phyloP scores from a whole-genome alignment of 2,329 filamentous ascomycete genomes.

The Fusarium subglutinans region DNA sequence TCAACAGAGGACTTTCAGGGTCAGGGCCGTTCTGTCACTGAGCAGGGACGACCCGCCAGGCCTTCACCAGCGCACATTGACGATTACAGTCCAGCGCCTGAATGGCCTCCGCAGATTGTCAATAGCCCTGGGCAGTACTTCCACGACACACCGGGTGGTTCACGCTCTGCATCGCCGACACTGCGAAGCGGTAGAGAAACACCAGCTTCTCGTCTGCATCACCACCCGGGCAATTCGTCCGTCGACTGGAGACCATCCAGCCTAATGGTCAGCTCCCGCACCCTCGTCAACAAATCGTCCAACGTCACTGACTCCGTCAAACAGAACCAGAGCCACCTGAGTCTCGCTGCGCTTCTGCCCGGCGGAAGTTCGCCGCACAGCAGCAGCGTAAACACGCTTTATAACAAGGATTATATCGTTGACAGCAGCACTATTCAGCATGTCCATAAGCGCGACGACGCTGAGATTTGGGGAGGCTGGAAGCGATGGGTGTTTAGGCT shows the following conservation, averaged over 20 bases:
- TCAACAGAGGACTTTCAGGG: constrained; percentile 38
- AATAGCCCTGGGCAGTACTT: constrained; percentile 40
- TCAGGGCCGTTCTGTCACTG: constrained; percentile 39
- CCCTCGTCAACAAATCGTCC: constrained; percentile 23
- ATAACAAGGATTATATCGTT: constrained; percentile 46
- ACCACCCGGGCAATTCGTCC: constrained; percentile 37
- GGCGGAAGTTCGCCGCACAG: constrained; percentile 26
- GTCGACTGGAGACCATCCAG: constrained; percentile 45
- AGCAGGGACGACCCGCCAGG: constrained; percentile 31
- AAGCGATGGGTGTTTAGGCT: constrained; percentile 52
- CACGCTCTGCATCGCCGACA: constrained; percentile 42
- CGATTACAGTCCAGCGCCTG: constrained; percentile 36
- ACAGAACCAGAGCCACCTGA: constrained; percentile 55
- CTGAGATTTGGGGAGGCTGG: constrained; percentile 57
- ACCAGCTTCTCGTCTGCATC: constrained; percentile 21
- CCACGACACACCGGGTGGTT: constrained; percentile 36
- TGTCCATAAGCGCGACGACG: constrained; percentile 54
- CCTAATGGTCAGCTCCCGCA: constrained; percentile 38
- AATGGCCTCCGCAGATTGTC: constrained; percentile 39
- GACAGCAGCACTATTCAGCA: constrained; percentile 49
- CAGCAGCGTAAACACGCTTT: constrained; percentile 39
- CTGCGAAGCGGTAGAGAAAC: constrained; percentile 41
- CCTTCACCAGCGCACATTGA: constrained; percentile 32
- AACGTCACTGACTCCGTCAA: constrained; percentile 35
- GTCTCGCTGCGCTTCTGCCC: constrained; percentile 52